Base-by-base conservation (phyloP, 179 eudicot genomes). In the Dionaea muscipula region DNA sequence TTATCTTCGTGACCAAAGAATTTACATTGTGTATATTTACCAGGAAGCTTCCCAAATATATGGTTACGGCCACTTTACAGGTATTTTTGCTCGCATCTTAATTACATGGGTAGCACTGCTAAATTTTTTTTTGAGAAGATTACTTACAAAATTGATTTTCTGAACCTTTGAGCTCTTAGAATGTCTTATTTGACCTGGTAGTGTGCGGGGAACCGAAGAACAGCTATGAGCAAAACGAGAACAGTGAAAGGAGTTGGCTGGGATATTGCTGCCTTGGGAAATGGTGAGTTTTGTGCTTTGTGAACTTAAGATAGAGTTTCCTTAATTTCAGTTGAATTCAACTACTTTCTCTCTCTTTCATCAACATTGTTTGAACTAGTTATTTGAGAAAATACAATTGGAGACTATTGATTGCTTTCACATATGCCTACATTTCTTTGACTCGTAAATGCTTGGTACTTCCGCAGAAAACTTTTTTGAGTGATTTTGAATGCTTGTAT, bases 171-270 rank as follows among this genome's bases (percentile, higher is more conserved):
- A 38, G 12, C 16, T 38, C n/a, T n/a, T n/a, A 31, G 35, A 31
- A 20, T 21, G 43, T 10, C 14, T 12, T 13, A 31, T 31, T 28
- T 33, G 47, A 20, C 53, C 21, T 26, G 0, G 27, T 61, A 91
- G 98, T 91, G 98, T 75, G 98, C 98, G 69, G 98, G 98, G 55
- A 86, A 91, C 59, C 87, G 98, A 59, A 78, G 98, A 60, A 91
- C 95, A 51, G 91, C 95, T 23, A 91, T 91, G 98, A 91, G 98
- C 81, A 74, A 84, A 60, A 65, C 67, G 51, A 80, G 68, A 65
- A 78, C 75, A 54, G 95, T 91, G 69, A 82, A 74, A 73, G 98
- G 95, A 59, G 98, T 91, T 77, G 98, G 95, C 14, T 91, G 98
- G 98, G 98, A 74, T 47, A 70, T 84, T 63, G 62, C 94, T 58